Percentiles rank a stretch among this genome's conserved stretches.
Evolutionary conservation across 2,329 filamentous ascomycete species (phyloP).

Genomic region (Chrysoporthe austroafricana): DNA sequence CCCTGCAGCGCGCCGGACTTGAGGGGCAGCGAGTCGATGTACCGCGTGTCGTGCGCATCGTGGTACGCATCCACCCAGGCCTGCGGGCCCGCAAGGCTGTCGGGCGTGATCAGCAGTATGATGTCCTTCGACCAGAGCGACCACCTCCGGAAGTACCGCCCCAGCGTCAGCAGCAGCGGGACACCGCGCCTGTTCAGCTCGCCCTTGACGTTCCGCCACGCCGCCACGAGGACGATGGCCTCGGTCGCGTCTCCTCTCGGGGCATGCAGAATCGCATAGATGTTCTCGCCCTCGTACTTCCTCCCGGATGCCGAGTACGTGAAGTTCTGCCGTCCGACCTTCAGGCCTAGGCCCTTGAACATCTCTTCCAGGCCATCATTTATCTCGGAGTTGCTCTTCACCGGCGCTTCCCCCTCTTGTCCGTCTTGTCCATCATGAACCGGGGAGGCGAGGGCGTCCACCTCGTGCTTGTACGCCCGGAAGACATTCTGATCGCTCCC

Average conservation of each 20-base stretch:
- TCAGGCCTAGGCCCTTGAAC: slow-evolving; percentile 78
- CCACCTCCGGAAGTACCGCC: slow-evolving; percentile 96
- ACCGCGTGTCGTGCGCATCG: slow-evolving; percentile 75
- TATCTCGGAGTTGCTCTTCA: slow-evolving; percentile 45
- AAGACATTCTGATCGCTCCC: slow-evolving; percentile 96
- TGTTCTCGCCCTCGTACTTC: slow-evolving; percentile 79
- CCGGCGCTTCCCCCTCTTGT: background rate
- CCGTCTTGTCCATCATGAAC: slow-evolving; percentile 46
- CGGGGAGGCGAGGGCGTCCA: slow-evolving; percentile 61
- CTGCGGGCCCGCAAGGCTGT: slow-evolving; percentile 87
- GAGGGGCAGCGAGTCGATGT: slow-evolving; percentile 76
- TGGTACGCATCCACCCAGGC: slow-evolving; percentile 99
- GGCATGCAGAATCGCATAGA: slow-evolving; percentile 91
- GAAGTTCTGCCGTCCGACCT: slow-evolving; percentile 87
- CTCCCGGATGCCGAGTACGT: slow-evolving; percentile 79
- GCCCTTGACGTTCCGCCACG: slow-evolving; percentile 82
- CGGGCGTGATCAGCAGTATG: slow-evolving; percentile 84
- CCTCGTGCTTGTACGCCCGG: slow-evolving; percentile 84
- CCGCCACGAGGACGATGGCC: slow-evolving; percentile 88
- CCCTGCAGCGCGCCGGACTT: slow-evolving; percentile 94
- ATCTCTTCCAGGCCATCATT: slow-evolving; percentile 77
- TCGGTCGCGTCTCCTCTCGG: slow-evolving; percentile 96
- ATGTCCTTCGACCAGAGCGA: slow-evolving; percentile 99
- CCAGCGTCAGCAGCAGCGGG: slow-evolving; percentile 81
- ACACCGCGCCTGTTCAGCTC: slow-evolving; percentile 86